Base-by-base conservation (phyloP, 2,329 filamentous ascomycete species). In the Fusarium sterilihyphosum region DNA sequence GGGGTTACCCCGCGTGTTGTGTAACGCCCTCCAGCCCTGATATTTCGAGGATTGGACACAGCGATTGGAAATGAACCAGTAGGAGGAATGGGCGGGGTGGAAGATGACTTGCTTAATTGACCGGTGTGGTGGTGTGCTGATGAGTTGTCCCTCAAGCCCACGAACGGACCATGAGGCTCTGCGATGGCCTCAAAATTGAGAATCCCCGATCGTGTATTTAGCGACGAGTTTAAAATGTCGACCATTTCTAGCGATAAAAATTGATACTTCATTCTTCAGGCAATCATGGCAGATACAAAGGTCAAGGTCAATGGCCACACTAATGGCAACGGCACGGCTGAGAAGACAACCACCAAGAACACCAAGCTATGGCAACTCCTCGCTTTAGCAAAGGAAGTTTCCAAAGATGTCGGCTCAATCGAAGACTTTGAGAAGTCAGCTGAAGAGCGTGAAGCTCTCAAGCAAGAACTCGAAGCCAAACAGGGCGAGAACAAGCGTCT, bases 261-360 rank as follows among this genome's bases (percentile, higher is more conserved):
- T 65, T 64, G 60, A 67, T 69, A 53, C 53, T 65, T 35, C 17
- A 49, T 69, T 71, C 61, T 56, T 26, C 46, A 49, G 60, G 16
- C 56, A 65, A 76, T 26, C 62, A 80, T 79, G 77, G 77, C 79
- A 53, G 79, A 81, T 43, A 61, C 77, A 41, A 80, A 80, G 74
- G 71, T 47, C 35, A 80, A 80, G 52, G 69, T 69, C 65, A 80
- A 74, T 47, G 71, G 71, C 44, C 64, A 73, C 44, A 59, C 46
- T 12, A 73, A 70, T 37, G 70, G 65, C 20, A 71, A 78, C 50
- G 77, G 76, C 61, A 79, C 69, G 44, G 41, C 72, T 31, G 73
- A 68, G 11, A 78, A 69, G 53, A 38, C 63, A n/a, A 9, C 59
- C n/a, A 41, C 41, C 35, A 73, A 74, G 57, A 70, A 75, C 41